phyloP scores from a whole-genome alignment of 768 basidiomycete species.

The Nidularia pulvinata region DNA sequence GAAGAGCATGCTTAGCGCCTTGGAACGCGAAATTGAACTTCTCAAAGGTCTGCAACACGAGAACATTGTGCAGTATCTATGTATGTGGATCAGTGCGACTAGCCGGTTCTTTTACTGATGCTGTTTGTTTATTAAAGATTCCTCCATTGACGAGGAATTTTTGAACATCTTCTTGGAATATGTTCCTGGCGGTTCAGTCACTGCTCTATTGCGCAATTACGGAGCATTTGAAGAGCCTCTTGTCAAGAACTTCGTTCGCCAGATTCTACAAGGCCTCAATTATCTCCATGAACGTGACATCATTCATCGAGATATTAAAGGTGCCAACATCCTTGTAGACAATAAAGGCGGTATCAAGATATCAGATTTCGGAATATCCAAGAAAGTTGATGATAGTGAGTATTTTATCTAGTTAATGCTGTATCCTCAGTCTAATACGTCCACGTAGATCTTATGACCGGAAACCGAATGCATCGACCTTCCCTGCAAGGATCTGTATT shows the following conservation, averaged over 20 bases:
- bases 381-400: conserved; percentile 96
- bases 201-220: conserved; percentile 85
- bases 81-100: conserved; percentile 41
- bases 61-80: conserved; percentile 98
- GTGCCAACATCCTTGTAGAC: conserved; percentile 97
- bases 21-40: conserved; percentile 94
- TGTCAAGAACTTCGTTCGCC: conserved; percentile 90
- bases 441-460: conserved; percentile 39
- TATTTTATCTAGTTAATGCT: conserved; percentile 12
- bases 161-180: conserved; percentile 98
- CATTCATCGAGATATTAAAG: conserved; percentile 98
- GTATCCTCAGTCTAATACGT: neutral
- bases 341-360: conserved; percentile 99
- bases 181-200: conserved; percentile 93
- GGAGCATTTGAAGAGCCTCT: conserved; percentile 94
- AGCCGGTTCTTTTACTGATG: neutral
- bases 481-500: conserved; percentile 98
- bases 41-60: conserved; percentile 91
- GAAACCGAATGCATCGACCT: conserved; percentile 80
- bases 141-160: conserved; percentile 86
- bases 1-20: conserved; percentile 88
- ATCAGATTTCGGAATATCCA: conserved; percentile 96
- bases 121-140: conserved; percentile 53
- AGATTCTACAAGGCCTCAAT: conserved; percentile 85
- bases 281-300: conserved; percentile 94